phyloP scores from a whole-genome alignment of 1,139 yeast genomes.

The Geotrichum cucujoidarum region DNA sequence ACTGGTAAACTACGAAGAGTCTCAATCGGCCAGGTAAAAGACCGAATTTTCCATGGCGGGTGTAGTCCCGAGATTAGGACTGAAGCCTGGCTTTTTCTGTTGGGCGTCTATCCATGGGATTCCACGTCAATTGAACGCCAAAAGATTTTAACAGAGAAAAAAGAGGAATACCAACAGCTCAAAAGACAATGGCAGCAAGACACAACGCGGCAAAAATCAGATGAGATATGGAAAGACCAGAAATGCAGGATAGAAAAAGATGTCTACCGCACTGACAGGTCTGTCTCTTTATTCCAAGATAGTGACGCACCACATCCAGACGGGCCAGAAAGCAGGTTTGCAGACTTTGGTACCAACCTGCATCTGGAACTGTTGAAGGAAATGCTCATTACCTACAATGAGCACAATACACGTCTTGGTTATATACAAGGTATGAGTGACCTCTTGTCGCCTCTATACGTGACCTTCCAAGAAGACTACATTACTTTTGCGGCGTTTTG shows the following conservation, averaged over 20 bases:
- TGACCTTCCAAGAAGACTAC: conserved; percentile 69
- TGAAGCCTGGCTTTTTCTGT: conserved; percentile 80
- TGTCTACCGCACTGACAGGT: conserved; percentile 85
- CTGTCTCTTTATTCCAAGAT: conserved; percentile 58
- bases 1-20: conserved; percentile 62
- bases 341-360: conserved; percentile 52
- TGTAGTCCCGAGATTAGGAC: conserved; percentile 54
- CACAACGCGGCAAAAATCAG: conserved; percentile 50
- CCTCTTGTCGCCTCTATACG: conserved; percentile 79
- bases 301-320: conserved; percentile 47
- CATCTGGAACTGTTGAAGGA: conserved; percentile 71
- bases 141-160: conserved; percentile 51
- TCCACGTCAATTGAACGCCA: conserved; percentile 64
- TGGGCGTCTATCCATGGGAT: conserved; percentile 88
- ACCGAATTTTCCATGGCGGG: conserved; percentile 87
- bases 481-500: conserved; percentile 85
- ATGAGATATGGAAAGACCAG: conserved; percentile 84
- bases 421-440: conserved; percentile 99
- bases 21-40: conserved; percentile 73
- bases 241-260: conserved; percentile 87
- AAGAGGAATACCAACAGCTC: conserved; percentile 59
- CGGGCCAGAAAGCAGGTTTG: conserved; percentile 46
- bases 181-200: conserved; percentile 67
- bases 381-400: conserved; percentile 79
- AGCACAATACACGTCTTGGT: conserved; percentile 75